phyloP scores from a whole-genome alignment of 306 rosid species.

The Cicer pinnatifidum region DNA sequence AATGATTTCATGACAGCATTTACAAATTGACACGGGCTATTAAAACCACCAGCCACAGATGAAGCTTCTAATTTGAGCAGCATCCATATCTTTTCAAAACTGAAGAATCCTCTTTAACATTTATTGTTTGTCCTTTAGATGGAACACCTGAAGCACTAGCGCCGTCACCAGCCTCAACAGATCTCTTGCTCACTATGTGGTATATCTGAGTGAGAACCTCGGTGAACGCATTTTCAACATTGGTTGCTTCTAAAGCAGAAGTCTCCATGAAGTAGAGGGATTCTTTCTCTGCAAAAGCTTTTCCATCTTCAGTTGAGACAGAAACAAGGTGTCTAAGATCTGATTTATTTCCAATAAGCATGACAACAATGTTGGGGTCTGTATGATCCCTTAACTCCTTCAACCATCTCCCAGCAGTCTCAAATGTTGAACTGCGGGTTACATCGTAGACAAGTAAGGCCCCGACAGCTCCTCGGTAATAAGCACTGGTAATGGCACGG shows the following conservation, averaged over 20 bases:
- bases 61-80: slow-evolving; percentile 65
- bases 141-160: slow-evolving; percentile 59
- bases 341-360: slow-evolving; percentile 85
- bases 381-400: slow-evolving; percentile 86
- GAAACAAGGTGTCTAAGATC: slow-evolving; percentile 80
- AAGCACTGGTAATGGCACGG: slow-evolving; percentile 88
- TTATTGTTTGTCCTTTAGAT: slow-evolving; percentile 66
- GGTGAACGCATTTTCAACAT: slow-evolving; percentile 72
- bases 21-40: slow-evolving; percentile 44
- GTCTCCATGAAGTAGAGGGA: slow-evolving; percentile 91
- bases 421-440: slow-evolving; percentile 68
- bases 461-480: slow-evolving; percentile 87
- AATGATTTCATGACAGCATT: slow-evolving; percentile 37
- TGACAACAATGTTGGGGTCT: slow-evolving; percentile 82
- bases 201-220: slow-evolving; percentile 71
- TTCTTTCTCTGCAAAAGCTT: slow-evolving; percentile 74
- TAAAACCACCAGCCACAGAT: slow-evolving; percentile 37
- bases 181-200: slow-evolving; percentile 75
- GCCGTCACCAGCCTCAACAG: slow-evolving; percentile 61
- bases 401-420: slow-evolving; percentile 74
- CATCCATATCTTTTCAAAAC: slow-evolving; percentile 77
- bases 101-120: slow-evolving; percentile 70
- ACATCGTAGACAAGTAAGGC: slow-evolving; percentile 85
- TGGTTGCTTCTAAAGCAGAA: slow-evolving; percentile 83
- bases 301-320: slow-evolving; percentile 69